Evolutionary conservation across 2,329 filamentous ascomycete species (phyloP).

Genomic region (Colletotrichum magnum): DNA sequence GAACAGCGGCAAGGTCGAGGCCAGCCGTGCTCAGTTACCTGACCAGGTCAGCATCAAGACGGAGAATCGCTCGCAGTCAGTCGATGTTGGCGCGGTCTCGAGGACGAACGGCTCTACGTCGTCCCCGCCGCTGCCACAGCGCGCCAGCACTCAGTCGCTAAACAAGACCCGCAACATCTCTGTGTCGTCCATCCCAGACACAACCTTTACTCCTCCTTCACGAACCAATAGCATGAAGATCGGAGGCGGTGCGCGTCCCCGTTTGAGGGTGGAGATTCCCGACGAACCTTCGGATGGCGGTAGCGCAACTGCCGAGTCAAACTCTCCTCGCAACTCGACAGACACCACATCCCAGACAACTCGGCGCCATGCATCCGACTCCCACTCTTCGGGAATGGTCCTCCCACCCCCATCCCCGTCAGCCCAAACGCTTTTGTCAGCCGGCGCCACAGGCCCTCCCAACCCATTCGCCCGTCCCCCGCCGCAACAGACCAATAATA

Average conservation of each 20-base stretch:
- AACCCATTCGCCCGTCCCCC: constrained; percentile 95
- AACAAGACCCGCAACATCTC: constrained; percentile 64
- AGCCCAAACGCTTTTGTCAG: constrained; percentile 86
- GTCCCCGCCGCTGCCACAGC: constrained; percentile 69
- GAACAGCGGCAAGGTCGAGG: constrained; percentile 55
- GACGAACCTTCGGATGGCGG: constrained; percentile 87
- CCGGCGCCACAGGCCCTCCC: constrained; percentile 90
- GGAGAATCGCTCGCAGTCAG: constrained; percentile 71
- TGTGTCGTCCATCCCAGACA: constrained; percentile 76
- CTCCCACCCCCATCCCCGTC: constrained; percentile 94
- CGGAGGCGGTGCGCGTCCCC: constrained; percentile 79
- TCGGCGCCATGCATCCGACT: constrained; percentile 63
- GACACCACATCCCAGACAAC: constrained; percentile 70
- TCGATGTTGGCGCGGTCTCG: constrained; percentile 72
- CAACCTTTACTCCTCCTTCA: constrained; percentile 77
- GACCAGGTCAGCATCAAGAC: constrained; percentile 43
- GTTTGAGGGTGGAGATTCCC: constrained; percentile 94
- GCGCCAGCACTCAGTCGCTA: constrained; percentile 63
- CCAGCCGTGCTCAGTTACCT: constrained; percentile 40
- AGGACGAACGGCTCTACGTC: constrained; percentile 63
- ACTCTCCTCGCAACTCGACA: constrained; percentile 72
- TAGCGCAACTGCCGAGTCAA: constrained; percentile 80
- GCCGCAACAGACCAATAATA: constrained; percentile 74
- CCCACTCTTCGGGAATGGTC: constrained; percentile 76
- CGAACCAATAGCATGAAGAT: constrained; percentile 83